Percentiles rank a stretch among this genome's conserved stretches.
Evolutionary conservation across 495 filamentous ascomycete genomes (phyloP).

Genomic region (Bryoglossum gracile): DNA sequence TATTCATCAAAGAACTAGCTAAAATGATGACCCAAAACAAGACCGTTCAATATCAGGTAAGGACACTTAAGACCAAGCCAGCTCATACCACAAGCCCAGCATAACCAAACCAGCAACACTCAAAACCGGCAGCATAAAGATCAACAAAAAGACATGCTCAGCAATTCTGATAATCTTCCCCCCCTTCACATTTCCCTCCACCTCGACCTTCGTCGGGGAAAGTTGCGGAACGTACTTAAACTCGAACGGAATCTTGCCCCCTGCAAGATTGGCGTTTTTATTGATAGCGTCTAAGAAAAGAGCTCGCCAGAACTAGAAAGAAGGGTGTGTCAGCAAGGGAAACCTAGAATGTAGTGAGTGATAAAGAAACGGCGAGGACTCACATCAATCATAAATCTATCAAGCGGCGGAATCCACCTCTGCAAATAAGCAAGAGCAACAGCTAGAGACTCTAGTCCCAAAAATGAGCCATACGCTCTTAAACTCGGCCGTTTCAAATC

Average conservation of each 20-base stretch:
- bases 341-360: background rate
- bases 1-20: too few species aligned
- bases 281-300: background rate
- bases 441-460: conserved; percentile 50
- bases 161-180: too few species aligned
- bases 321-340: background rate
- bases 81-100: too few species aligned
- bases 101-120: too few species aligned
- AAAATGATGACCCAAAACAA: too few species aligned
- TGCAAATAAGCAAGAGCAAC: background rate
- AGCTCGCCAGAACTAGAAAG: background rate
- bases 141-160: too few species aligned
- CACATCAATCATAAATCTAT: background rate
- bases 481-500: conserved; percentile 46
- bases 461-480: conserved; percentile 52
- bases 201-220: background rate
- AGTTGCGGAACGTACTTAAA: conserved; percentile 6
- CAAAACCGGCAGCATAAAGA: too few species aligned
- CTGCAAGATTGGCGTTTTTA: background rate
- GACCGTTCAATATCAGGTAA: too few species aligned
- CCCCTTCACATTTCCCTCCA: background rate
- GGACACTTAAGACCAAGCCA: too few species aligned
- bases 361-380: background rate
- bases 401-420: background rate
- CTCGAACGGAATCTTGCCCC: conserved; percentile 1